Evolutionary conservation across 768 basidiomycete species (phyloP), one percentile per base, ranked within the genome.

Genomic region (Xerocomus spinulosus): DNA sequence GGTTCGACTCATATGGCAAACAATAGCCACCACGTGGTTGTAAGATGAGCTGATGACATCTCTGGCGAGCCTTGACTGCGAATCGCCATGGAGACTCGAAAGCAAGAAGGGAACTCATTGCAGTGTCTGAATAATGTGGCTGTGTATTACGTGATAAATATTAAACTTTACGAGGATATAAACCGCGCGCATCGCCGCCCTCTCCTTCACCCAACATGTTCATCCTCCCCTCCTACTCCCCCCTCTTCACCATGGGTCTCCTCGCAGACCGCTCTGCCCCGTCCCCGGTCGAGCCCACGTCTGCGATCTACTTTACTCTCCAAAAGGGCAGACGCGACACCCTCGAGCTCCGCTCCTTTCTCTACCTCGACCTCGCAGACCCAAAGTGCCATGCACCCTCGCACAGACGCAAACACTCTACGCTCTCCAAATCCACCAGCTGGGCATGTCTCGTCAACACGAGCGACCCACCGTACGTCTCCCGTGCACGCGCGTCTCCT

Each of bases 331-430:
- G 67, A 43, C 69, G 73, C 26, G 71, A 74, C 58, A 51, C 63
- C 3, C 48, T 56, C 37, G 67, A 75, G 50, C 69, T 63, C 51
- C 75, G 78, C 34, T 85, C 84, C 3, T 85, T 85, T 62, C 75
- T 86, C 42, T 85, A 79, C 29, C 76, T 86, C 46, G 84, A 86
- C 62, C 73, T 83, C 4, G 83, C 82, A 32, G 79, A 81, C 61
- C 70, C 73, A 21, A 69, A 71, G 4, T 60, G 68, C 46, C 67
- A 71, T 32, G 67, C 73, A 3, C 73, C 72, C 37, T 70, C 69
- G 23, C 60, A 70, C 34, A 55, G 59, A 15, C 64, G 68, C 42
- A 74, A 68, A 45, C 57, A 60, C 34, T 69, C 68, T 2, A 51
- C 55, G 23, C 51, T 63, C 0, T 57, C 63, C 38, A 63, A 63